Conservation (phyloP, 129 eudicot species). For the Arctium minus region DNA sequence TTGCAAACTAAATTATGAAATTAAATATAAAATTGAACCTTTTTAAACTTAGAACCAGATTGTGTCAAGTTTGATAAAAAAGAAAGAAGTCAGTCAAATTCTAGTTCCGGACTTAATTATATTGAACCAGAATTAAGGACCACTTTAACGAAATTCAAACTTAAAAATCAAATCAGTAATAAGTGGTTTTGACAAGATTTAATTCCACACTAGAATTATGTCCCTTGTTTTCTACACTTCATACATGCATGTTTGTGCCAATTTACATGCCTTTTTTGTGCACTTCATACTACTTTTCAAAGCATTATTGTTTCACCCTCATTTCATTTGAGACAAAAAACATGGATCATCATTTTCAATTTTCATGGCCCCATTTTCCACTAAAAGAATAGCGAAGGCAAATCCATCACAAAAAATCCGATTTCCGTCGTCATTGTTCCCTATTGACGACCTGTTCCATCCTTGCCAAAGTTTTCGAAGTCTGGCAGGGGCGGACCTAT, state of each 20-base stretch:
- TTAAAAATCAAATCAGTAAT: neutral
- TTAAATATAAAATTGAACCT: neutral
- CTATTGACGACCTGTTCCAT: neutral
- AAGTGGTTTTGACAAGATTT: too few relatives aligned
- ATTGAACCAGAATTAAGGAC: too few relatives aligned
- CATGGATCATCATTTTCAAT: conserved; percentile 15
- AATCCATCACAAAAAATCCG: neutral
- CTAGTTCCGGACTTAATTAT: too few relatives aligned
- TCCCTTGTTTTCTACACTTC: conserved; percentile 10
- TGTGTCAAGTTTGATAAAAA: neutral
- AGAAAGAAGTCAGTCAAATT: too few relatives aligned
- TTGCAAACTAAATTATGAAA: neutral
- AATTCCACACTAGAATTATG: neutral
- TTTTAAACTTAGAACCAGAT: too few relatives aligned
- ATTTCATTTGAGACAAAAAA: conserved; percentile 20
- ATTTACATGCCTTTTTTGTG: conserved; percentile 5
- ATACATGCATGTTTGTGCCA: conserved; percentile 16
- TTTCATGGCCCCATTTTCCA: conserved; percentile 11
- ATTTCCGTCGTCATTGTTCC: neutral
- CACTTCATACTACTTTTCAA: conserved; percentile 11
- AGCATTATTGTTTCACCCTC: conserved; percentile 8
- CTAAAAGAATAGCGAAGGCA: neutral
- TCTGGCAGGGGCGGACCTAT: neutral
- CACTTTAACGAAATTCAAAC: too few relatives aligned
- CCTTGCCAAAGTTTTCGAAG: neutral